Evolutionary conservation across 1,284 basidiomycete genomes (phyloP).

Genomic region (Anthracocystis panici-leucophaei): DNA sequence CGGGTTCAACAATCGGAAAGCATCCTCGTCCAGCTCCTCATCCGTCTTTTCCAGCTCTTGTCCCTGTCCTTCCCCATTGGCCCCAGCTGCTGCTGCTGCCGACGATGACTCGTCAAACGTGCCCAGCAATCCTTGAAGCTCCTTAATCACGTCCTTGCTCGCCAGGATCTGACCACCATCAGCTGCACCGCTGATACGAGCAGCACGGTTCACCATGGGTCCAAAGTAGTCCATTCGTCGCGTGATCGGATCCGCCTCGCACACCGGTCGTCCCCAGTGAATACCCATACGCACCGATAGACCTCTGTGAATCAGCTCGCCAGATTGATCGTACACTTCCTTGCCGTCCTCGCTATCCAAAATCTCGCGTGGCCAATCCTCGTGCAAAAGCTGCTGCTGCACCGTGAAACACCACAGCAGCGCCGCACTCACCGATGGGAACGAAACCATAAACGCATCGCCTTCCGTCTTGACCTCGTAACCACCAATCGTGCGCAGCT

Average conservation of each 20-base stretch:
- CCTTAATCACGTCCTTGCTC: conserved; percentile 80
- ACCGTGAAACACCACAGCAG: conserved; percentile 92
- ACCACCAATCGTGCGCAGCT: conserved; percentile 89
- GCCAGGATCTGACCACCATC: conserved; percentile 95
- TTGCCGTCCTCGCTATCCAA: conserved; percentile 92
- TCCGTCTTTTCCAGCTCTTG: conserved; percentile 37
- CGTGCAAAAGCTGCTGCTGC: conserved; percentile 85
- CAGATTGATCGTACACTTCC: conserved; percentile 79
- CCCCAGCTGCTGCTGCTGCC: conserved; percentile 14
- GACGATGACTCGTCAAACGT: conserved; percentile 50
- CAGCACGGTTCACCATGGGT: conserved; percentile 74
- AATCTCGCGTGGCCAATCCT: conserved; percentile 93
- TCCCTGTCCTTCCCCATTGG: conserved; percentile 11
- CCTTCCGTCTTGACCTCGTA: conserved; percentile 99
- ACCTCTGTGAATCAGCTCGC: conserved; percentile 84
- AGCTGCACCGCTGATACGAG: conserved; percentile 85
- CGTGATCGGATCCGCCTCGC: conserved; percentile 93
- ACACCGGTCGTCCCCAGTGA: conserved; percentile 90
- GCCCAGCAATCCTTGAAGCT: conserved; percentile 59
- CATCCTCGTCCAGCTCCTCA: conserved; percentile 65
- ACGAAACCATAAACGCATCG: conserved; percentile 98
- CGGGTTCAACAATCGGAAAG: conserved; percentile 65
- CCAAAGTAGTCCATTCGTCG: conserved; percentile 85
- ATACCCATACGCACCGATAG: conserved; percentile 97
- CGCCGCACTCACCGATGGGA: conserved; percentile 87